Base-by-base conservation (phyloP, 352 stramenopile species). In the Globisporangium cederbergense region DNA sequence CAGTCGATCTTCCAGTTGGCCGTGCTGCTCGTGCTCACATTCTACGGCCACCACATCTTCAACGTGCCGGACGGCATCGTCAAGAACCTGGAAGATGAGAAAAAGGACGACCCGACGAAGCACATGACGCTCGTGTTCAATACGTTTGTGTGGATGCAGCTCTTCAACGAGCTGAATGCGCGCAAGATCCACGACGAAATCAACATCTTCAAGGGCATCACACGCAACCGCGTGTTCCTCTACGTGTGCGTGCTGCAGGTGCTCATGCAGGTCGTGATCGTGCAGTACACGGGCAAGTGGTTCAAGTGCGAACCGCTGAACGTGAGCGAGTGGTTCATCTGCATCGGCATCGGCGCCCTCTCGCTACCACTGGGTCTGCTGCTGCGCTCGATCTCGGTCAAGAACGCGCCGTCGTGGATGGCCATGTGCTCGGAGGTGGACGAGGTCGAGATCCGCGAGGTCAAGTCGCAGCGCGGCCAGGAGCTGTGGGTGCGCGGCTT, bases 91-190 rank as follows among this genome's bases (percentile, higher is more conserved):
- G 5, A 34, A 5, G 30, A 34, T 34, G 30, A 34, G 30, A 5
- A 34, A 2, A 34, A 34, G 30, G 30, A 34, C n/a, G n/a, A n/a
- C n/a, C n/a, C n/a, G n/a, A n/a, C n/a, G n/a, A 65, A 87, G 64
- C 96, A 99, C 83, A 97, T 97, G 76, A 98, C 95, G 36, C 89
- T 98, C 50, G 72, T 99, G 64, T 99, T 99, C 82, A 99, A 98
- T 78, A 90, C 91, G 40, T 99, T 99, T 75, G 96, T 99, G 16
- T 98, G 97, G 77, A 86, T 91, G 45, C 92, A 98, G 79, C 83
- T 98, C 16, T 99, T 90, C 71, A 90, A 90, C 68, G 75, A 90
- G 64, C 68, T 90, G 28, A 90, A 90, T 65, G 65, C 64, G 30
- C 77, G 77, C 57, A 81, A 85, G 69, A 97, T 98, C 71, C 89